Evolutionary conservation across 257 asterid genomes (phyloP), one percentile per base, ranked within the genome.

Genomic region (Primulina huaijiensis): DNA sequence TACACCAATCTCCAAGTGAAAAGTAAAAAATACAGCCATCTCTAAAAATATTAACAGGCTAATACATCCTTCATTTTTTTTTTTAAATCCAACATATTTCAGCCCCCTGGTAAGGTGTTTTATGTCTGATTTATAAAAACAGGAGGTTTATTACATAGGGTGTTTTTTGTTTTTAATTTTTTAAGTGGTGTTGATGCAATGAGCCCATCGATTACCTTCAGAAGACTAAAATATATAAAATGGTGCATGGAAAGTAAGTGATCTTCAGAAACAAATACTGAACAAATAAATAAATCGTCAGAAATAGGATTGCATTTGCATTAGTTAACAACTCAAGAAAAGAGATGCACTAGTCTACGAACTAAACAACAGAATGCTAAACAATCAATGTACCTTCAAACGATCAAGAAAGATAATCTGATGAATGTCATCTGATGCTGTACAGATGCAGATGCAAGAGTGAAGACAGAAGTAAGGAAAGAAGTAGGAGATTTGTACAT

Each of bases 391-490:
- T 58, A 11, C 14, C 12, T 8, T 8, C 31, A 58, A 8, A 57
- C 12, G 29, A 58, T 2, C 14, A 58, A 23, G 31, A 21, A 58
- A 8, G 11, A 58, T 7, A 21, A 58, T 25, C 16, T 19, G 72
- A 53, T 21, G 14, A 34, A 63, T 67, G 21, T 14, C 37, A 17
- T 52, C 50, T 35, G 64, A 25, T 23, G 73, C 70, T 60, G 58
- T 69, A 64, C 29, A 64, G 56, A 38, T 55, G 17, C 3, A 56
- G 37, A 70, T 19, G 53, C 37, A 55, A 31, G 34, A 75, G 25
- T 56, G 27, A 37, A 52, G n/a, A 17, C 29, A 5, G 35, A 34
- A 53, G 17, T 5, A 17, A 64, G 3, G 20, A 20, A 37, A 35
- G 56, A 14, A 0, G 56, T 1, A 38, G 56, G 25, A 37, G 14